Conservation (phyloP, 2,329 filamentous ascomycete species). For the Pseudocercospora eumusae region DNA sequence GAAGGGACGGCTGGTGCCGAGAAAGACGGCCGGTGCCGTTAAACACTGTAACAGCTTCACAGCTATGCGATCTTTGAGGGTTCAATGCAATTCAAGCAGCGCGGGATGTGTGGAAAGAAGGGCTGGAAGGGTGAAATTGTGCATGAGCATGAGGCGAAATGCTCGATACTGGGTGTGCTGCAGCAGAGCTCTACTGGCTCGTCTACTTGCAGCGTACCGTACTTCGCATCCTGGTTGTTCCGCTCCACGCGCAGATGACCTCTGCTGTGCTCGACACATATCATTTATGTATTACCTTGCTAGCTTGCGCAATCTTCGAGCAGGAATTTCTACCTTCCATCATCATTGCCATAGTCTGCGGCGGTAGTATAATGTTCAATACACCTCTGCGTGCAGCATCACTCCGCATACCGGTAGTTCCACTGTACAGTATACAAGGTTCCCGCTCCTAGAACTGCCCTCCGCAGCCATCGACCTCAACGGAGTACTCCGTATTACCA, state of each 20-base stretch:
- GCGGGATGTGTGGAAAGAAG: neutral
- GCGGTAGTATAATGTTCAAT: neutral
- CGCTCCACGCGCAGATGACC: constrained; percentile 2
- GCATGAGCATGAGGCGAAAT: neutral
- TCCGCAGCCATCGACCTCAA: neutral
- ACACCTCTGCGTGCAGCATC: neutral
- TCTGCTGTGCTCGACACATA: constrained; percentile 2
- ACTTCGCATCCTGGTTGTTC: constrained; percentile 2
- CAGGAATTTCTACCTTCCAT: neutral
- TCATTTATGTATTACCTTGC: too few species aligned
- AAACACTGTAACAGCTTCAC: too few species aligned
- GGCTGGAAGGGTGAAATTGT: neutral
- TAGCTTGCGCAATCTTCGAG: constrained; percentile 8
- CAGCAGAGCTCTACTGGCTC: constrained; percentile 4
- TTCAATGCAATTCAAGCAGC: neutral
- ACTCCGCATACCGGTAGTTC: neutral
- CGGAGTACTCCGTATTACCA: too few species aligned
- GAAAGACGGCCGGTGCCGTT: too few species aligned
- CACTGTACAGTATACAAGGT: too few species aligned
- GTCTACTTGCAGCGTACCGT: constrained; percentile 4
- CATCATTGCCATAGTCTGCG: neutral
- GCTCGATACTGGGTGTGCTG: neutral
- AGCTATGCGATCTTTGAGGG: neutral
- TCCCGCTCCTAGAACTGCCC: too few species aligned
- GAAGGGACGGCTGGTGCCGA: neutral